These are phyloP conservation scores for Aspergillus carbonarius DNA, from an alignment of 2,329 filamentous ascomycete genomes.

Conservation along the genomic window DNA sequence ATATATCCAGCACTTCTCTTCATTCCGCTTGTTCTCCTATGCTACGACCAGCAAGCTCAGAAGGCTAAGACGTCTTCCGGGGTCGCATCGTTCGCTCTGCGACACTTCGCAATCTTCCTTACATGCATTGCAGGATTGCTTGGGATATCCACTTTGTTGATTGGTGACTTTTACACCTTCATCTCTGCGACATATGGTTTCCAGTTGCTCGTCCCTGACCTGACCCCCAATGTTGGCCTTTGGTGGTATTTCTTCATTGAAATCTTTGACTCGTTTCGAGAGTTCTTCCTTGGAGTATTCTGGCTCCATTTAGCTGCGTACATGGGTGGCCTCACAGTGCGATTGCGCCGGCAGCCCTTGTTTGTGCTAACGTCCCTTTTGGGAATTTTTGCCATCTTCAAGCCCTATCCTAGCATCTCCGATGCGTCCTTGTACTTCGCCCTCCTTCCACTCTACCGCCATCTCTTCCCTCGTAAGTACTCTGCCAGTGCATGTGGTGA, in stretches of 20 bases:
- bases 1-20: slow-evolving; percentile 88
- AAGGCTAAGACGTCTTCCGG: slow-evolving; percentile 32
- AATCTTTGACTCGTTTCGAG: slow-evolving; percentile 97
- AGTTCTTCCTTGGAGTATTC: slow-evolving; percentile 96
- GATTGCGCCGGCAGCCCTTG: slow-evolving; percentile 79
- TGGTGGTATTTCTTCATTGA: slow-evolving; percentile 99
- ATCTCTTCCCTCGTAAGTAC: slow-evolving; percentile 75
- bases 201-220: slow-evolving; percentile 83
- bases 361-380: slow-evolving; percentile 81
- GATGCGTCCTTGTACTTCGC: slow-evolving; percentile 85
- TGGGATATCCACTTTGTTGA: slow-evolving; percentile 69
- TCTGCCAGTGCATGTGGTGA: not conserved
- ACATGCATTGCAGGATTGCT: slow-evolving; percentile 63
- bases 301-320: slow-evolving; percentile 94
- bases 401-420: slow-evolving; percentile 91
- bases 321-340: slow-evolving; percentile 79
- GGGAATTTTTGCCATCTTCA: slow-evolving; percentile 91
- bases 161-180: slow-evolving; percentile 81
- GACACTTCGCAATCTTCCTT: slow-evolving; percentile 55
- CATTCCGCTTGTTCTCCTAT: slow-evolving; percentile 75
- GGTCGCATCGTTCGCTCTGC: slow-evolving; percentile 52
- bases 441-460: slow-evolving; percentile 80
- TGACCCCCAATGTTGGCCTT: slow-evolving; percentile 90
- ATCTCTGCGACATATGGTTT: slow-evolving; percentile 87
- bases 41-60: slow-evolving; percentile 64